Evolutionary conservation across 164 flowering plant species (phyloP).

Genomic region (Magnolia sinica): DNA sequence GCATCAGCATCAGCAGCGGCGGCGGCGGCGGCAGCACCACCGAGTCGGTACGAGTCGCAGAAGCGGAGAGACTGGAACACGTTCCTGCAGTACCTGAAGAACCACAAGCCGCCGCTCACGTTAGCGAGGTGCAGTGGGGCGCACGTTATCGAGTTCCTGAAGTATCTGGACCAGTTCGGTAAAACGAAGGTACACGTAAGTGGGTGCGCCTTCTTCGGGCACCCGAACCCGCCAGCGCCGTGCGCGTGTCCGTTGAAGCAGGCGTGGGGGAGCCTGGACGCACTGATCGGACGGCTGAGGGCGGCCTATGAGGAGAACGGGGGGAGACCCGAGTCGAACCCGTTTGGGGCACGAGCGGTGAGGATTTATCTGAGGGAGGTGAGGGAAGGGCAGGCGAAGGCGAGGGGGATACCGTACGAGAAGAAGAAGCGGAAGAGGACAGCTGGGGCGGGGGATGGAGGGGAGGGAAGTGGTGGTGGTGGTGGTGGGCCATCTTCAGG

Average conservation of each 20-base stretch:
- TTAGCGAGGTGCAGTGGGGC: conserved; percentile 31
- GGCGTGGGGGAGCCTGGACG: conserved; percentile 47
- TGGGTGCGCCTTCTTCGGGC: conserved; percentile 35
- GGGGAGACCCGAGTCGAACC: conserved; percentile 35
- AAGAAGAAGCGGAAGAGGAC: conserved; percentile 39
- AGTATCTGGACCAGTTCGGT: conserved; percentile 41
- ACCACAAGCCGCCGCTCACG: conserved; percentile 36
- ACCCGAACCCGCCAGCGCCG: conserved; percentile 32
- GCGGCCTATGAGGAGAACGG: conserved; percentile 45
- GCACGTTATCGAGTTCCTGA: conserved; percentile 37
- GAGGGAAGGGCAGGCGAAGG: conserved; percentile 35
- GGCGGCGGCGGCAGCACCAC: conserved; percentile 6
- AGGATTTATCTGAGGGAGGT: conserved; percentile 35
- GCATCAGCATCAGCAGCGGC: neutral
- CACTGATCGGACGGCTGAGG: conserved; percentile 36
- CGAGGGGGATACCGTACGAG: conserved; percentile 39
- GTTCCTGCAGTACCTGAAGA: conserved; percentile 37
- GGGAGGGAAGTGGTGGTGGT: neutral
- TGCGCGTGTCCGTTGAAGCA: conserved; percentile 39
- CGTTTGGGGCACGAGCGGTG: conserved; percentile 35
- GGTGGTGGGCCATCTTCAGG: neutral
- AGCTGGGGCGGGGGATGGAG: neutral
- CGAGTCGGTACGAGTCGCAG: conserved; percentile 42
- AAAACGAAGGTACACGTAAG: conserved; percentile 35
- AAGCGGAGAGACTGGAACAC: conserved; percentile 45